Evolutionary conservation across 2,329 filamentous ascomycete genomes (phyloP), one percentile per base, ranked within the genome.

Genomic region (Fusarium praegraminearum): DNA sequence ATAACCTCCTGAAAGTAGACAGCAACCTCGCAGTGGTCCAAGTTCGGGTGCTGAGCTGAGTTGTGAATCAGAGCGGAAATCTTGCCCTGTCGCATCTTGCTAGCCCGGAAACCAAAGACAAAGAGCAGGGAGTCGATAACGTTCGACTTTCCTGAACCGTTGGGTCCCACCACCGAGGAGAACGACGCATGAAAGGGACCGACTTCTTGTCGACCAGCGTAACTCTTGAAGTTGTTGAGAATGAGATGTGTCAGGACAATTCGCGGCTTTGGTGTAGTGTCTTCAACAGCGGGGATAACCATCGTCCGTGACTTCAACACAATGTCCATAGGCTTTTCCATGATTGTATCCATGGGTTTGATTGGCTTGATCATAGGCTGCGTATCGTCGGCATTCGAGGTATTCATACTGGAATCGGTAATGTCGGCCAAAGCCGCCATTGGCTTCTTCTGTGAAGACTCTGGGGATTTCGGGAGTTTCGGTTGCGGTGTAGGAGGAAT

Each of bases 61-160:
- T 98, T 99, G 82, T 99, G 96, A 72, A 99, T 99, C 50, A 99
- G 84, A 6, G 96, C 96, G 1, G 96, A 99, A 49, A 99, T 94
- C 82, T 99, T 99, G 76, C 96, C 96, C 80, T 99, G 96, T 76
- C 96, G 89, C 96, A 99, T 99, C 82, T 99, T 99, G 85, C 95
- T 98, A 43, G 96, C 96, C 64, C 96, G 91, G 83, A 99, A 99
- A 56, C 97, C 96, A 77, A 99, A 99, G n/a, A 99, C 96, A 76
- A 99, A 99, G 1, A 99, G 88, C 30, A 99, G 84, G 3, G 96
- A 98, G 80, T 99, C 96, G 77, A 99, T 99, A 67, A 99, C 97
- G 75, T 99, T 99, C 24, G 96, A 98, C 79, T 99, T 99, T 62
- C 96, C 96, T 12, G 96, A 99, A 65, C 96, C 96, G 78, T 99